Percentiles rank a stretch among this genome's conserved stretches.
Evolutionary conservation across 2,329 filamentous ascomycete genomes (phyloP).

Genomic region (Monosporascus cannonballus): DNA sequence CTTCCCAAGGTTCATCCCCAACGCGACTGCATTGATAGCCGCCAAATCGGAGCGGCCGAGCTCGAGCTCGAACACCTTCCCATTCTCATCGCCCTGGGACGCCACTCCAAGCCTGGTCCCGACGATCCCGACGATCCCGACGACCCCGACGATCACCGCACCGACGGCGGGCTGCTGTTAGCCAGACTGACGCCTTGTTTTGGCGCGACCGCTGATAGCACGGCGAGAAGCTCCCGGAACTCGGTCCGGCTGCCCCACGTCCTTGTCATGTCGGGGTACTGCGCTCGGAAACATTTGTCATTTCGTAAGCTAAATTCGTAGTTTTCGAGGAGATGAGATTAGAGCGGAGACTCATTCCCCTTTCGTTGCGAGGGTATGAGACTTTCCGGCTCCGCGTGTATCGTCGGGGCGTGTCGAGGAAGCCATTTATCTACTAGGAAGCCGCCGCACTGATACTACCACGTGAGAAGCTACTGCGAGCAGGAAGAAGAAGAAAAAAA

Average conservation of each 20-base stretch:
- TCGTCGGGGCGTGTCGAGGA: constrained; percentile 21
- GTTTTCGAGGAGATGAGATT: neutral
- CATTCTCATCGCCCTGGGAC: constrained; percentile 21
- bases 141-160: constrained; percentile 29
- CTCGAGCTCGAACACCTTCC: constrained; percentile 17
- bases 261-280: constrained; percentile 27
- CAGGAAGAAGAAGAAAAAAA: too few relatives aligned
- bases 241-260: constrained; percentile 24
- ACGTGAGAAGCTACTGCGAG: neutral
- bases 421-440: constrained; percentile 30
- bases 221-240: constrained; percentile 24
- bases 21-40: constrained; percentile 17
- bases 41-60: constrained; percentile 19
- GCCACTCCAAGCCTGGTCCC: constrained; percentile 26
- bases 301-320: neutral
- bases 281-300: neutral
- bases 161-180: constrained; percentile 26
- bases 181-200: constrained; percentile 23
- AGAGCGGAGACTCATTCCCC: constrained; percentile 4
- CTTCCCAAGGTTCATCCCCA: constrained; percentile 13
- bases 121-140: too few relatives aligned
- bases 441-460: constrained; percentile 24
- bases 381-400: constrained; percentile 21
- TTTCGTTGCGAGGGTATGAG: constrained; percentile 32
- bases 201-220: constrained; percentile 14